phyloP scores from a whole-genome alignment of 306 rosid genomes.

The Vigna radiata region DNA sequence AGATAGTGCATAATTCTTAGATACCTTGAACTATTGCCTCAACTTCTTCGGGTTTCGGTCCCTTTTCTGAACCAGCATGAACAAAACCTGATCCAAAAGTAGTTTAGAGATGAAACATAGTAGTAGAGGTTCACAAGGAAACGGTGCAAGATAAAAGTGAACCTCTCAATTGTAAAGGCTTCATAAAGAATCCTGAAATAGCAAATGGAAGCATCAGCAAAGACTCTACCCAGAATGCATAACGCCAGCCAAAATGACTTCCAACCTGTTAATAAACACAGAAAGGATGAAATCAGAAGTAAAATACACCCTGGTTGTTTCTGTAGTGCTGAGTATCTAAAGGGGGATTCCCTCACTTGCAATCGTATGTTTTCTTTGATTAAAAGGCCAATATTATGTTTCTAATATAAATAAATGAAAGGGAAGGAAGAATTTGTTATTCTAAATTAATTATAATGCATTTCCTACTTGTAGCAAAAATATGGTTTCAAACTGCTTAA shows the following conservation, averaged over 20 bases:
- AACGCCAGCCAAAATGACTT: slow-evolving; percentile 67
- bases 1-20: slow-evolving; percentile 24
- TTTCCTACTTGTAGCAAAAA: neutral
- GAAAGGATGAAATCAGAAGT: slow-evolving; percentile 12
- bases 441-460: neutral
- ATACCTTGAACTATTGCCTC: slow-evolving; percentile 62
- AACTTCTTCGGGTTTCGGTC: slow-evolving; percentile 41
- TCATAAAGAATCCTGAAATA: slow-evolving; percentile 69
- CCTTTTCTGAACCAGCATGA: slow-evolving; percentile 52
- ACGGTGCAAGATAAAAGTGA: slow-evolving; percentile 33
- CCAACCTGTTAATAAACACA: slow-evolving; percentile 66
- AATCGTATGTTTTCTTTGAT: neutral
- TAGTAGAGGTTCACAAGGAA: slow-evolving; percentile 27
- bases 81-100: slow-evolving; percentile 61
- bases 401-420: too few relatives aligned
- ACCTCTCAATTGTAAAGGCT: slow-evolving; percentile 89
- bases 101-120: slow-evolving; percentile 39
- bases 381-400: too few relatives aligned
- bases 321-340: slow-evolving; percentile 1
- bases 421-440: too few relatives aligned
- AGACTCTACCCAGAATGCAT: slow-evolving; percentile 77
- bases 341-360: neutral
- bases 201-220: slow-evolving; percentile 85
- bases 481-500: neutral
- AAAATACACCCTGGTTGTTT: slow-evolving; percentile 8